Conservation (phyloP, 345 rosid genomes). For the Rhodomyrtus tomentosa region DNA sequence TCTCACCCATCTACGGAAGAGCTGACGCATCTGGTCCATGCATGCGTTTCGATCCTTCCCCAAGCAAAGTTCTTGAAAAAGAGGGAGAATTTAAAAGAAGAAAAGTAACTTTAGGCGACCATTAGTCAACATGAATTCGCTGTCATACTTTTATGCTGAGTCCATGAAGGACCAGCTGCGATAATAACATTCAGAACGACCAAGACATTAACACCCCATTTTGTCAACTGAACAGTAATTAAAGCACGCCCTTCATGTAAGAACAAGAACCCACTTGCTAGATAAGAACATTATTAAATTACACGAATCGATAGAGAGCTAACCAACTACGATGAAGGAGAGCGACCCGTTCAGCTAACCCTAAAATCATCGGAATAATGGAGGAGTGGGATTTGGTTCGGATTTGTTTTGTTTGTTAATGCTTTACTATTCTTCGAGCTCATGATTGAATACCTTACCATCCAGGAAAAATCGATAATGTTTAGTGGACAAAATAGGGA, state of each 20-base stretch:
- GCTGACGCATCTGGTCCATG: not conserved
- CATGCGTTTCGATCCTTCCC: not conserved
- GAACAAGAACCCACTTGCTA: not conserved
- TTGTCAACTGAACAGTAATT: not conserved
- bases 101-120: conserved; percentile 7
- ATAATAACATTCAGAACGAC: not conserved
- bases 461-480: not conserved
- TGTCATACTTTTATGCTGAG: not conserved
- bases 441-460: not conserved
- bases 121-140: not conserved
- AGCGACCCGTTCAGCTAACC: conserved; percentile 10
- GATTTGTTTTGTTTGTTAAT: conserved; percentile 4
- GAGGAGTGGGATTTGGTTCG: conserved; percentile 55
- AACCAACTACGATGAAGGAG: not conserved
- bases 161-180: not conserved
- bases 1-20: not conserved
- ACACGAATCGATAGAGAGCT: not conserved
- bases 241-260: not conserved
- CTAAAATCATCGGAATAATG: not conserved
- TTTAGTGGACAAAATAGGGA: conserved; percentile 9
- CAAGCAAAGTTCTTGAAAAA: not conserved
- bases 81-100: not conserved
- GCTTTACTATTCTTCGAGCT: not conserved
- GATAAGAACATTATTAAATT: not conserved
- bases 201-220: not conserved